Conservation (phyloP, 2,329 filamentous ascomycete species). For the Alternaria gaisen region DNA sequence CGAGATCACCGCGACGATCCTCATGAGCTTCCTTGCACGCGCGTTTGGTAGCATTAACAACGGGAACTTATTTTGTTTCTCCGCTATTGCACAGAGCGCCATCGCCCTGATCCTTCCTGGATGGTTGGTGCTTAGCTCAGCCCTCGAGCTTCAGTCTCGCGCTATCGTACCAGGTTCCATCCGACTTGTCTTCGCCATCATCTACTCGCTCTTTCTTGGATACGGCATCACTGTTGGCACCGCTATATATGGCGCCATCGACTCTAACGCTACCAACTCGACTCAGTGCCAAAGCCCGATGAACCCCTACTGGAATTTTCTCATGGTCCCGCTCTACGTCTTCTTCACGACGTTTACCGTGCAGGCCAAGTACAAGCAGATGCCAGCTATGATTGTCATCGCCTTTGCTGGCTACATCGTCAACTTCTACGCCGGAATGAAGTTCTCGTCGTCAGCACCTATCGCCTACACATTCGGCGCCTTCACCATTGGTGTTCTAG, state of each 20-base stretch:
- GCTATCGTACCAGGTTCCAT: conserved; percentile 59
- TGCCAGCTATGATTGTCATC: conserved; percentile 78
- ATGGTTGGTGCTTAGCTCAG: conserved; percentile 57
- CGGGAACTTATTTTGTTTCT: conserved; percentile 58
- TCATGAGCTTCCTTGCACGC: conserved; percentile 59
- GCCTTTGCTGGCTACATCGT: conserved; percentile 76
- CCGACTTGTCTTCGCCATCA: conserved; percentile 61
- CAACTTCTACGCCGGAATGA: conserved; percentile 75
- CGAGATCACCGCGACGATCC: conserved; percentile 57
- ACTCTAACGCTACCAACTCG: conserved; percentile 54
- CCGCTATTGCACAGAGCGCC: conserved; percentile 58
- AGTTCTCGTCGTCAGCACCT: conserved; percentile 73
- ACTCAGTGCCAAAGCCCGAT: conserved; percentile 57
- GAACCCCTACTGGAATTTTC: conserved; percentile 66
- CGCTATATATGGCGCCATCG: conserved; percentile 58
- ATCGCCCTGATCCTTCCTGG: conserved; percentile 61
- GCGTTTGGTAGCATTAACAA: conserved; percentile 57
- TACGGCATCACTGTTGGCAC: conserved; percentile 61
- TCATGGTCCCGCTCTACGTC: conserved; percentile 78
- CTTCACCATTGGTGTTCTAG: conserved; percentile 76
- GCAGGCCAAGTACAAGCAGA: conserved; percentile 80
- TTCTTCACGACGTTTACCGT: conserved; percentile 77
- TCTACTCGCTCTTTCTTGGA: conserved; percentile 61
- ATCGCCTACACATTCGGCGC: conserved; percentile 80
- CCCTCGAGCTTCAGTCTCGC: conserved; percentile 58